Percentiles rank a stretch among this genome's conserved stretches.
Evolutionary conservation across 169 alveolate species (phyloP).

Genomic region (Theileria parva): DNA sequence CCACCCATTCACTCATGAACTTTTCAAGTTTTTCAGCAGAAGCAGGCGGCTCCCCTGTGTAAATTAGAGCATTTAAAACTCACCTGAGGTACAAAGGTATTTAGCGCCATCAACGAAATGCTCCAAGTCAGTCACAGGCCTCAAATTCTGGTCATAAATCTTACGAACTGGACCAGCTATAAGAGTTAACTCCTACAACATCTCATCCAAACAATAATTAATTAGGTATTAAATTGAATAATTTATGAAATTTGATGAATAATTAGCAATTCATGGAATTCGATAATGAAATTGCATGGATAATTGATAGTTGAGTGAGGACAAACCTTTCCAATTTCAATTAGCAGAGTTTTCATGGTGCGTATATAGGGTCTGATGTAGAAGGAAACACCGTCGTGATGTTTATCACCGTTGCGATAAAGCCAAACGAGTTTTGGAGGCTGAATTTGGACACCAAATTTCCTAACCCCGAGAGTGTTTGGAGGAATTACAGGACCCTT

Average conservation of each 20-base stretch:
- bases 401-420: slow-evolving; percentile 87
- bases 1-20: slow-evolving; percentile 82
- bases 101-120: slow-evolving; percentile 88
- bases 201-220: background rate
- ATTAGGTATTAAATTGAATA: background rate
- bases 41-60: slow-evolving; percentile 86
- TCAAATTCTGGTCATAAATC: slow-evolving; percentile 83
- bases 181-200: slow-evolving; percentile 55
- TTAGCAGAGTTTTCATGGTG: slow-evolving; percentile 72
- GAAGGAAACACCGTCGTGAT: slow-evolving; percentile 83
- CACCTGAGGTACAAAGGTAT: slow-evolving; percentile 84
- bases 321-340: slow-evolving; percentile 77
- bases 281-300: no score
- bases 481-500: slow-evolving; percentile 63
- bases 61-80: slow-evolving; percentile 18
- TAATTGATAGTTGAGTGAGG: background rate
- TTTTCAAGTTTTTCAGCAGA: slow-evolving; percentile 75
- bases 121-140: slow-evolving; percentile 68
- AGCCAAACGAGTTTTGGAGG: slow-evolving; percentile 86
- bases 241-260: no score
- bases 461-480: slow-evolving; percentile 81
- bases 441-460: slow-evolving; percentile 81
- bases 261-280: no score
- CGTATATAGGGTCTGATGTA: slow-evolving; percentile 79
- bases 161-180: slow-evolving; percentile 87